phyloP scores from a whole-genome alignment of 768 basidiomycete species.

The Kwoniella pini region DNA sequence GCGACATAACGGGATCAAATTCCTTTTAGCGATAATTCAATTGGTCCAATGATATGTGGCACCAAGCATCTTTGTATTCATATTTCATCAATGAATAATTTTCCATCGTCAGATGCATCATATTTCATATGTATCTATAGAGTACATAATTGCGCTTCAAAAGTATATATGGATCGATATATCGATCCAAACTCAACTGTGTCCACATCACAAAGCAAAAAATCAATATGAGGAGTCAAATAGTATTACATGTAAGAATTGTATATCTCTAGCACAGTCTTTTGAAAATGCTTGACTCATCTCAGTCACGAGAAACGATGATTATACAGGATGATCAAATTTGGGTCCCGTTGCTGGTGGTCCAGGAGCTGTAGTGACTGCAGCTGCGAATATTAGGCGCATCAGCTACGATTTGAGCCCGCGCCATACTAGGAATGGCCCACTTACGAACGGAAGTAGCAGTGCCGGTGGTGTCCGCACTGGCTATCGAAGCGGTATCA shows the following conservation, averaged over 20 bases:
- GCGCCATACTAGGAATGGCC: too few relatives aligned
- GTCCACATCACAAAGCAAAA: too few relatives aligned
- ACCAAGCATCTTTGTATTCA: not conserved
- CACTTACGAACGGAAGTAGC: conserved; percentile 23
- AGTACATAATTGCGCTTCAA: too few relatives aligned
- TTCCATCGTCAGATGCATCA: not conserved
- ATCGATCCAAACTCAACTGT: too few relatives aligned
- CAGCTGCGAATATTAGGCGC: conserved; percentile 28
- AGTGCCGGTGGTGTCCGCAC: conserved; percentile 10
- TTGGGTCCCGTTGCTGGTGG: conserved; percentile 44
- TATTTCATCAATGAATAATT: not conserved
- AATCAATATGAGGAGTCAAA: too few relatives aligned
- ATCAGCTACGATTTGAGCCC: too few relatives aligned
- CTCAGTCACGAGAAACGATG: too few relatives aligned
- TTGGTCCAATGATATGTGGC: not conserved
- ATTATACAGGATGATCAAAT: conserved; percentile 15
- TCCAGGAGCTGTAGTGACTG: conserved; percentile 33
- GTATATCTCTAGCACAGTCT: too few relatives aligned
- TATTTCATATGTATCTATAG: not conserved
- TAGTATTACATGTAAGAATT: too few relatives aligned
- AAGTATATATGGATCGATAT: too few relatives aligned
- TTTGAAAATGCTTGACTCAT: too few relatives aligned
- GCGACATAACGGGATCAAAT: conserved; percentile 11
- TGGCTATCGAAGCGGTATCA: conserved; percentile 9
- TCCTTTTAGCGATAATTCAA: not conserved